Evolutionary conservation across 345 rosid genomes (phyloP).

Genomic region (Melastoma malabathricum): DNA sequence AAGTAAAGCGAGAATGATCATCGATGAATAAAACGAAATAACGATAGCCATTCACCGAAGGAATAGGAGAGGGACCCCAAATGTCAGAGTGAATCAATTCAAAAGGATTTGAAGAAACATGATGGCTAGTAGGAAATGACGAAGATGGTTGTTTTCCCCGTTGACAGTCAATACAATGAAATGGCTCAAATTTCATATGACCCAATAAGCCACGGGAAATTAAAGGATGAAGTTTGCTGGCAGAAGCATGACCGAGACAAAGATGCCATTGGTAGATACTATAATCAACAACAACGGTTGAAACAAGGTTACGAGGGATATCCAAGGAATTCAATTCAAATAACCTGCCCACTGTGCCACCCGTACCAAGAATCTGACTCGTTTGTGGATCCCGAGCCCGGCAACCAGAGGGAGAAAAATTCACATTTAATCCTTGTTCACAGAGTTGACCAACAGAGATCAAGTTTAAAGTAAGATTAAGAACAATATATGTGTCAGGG

Average conservation of each 20-base stretch:
- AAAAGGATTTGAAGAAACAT: neutral
- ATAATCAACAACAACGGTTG: neutral
- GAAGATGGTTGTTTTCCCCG: no score
- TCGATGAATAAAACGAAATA: neutral
- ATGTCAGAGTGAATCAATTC: neutral
- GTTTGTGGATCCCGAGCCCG: conserved; percentile 1
- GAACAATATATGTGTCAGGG: neutral
- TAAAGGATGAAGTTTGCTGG: neutral
- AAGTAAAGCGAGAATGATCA: neutral
- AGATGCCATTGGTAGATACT: neutral
- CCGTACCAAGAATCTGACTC: conserved; percentile 1
- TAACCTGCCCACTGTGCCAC: neutral
- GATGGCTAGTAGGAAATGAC: no score
- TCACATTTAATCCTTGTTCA: neutral
- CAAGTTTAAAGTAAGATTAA: conserved; percentile 6
- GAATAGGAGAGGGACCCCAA: neutral
- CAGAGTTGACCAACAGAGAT: conserved; percentile 2
- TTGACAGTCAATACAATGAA: no score
- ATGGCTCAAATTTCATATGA: no score
- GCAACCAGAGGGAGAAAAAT: neutral
- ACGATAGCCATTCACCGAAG: neutral
- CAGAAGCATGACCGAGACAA: conserved; percentile 1
- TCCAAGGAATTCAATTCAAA: conserved; percentile 7
- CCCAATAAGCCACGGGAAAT: conserved; percentile 5
- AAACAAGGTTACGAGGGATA: neutral